Conservation (phyloP, 2,329 filamentous ascomycete genomes). For the Huntiella moniliformis region DNA sequence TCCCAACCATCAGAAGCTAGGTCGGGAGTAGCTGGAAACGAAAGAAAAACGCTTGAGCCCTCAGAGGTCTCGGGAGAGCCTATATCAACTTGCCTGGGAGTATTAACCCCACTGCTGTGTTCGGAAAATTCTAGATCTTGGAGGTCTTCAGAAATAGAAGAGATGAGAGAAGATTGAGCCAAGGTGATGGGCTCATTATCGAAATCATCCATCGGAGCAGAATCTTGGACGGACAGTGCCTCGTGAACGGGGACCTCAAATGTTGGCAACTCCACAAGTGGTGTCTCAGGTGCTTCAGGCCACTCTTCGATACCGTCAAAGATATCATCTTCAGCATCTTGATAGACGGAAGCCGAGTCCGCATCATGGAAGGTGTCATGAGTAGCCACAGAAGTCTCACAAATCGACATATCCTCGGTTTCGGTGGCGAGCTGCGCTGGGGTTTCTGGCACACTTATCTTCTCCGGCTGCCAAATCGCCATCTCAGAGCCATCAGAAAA, state of each 20-base stretch:
- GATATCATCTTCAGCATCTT: not conserved
- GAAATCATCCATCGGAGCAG: not conserved
- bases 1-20: no score
- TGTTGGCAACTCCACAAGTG: not conserved
- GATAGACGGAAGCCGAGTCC: not conserved
- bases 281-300: not conserved
- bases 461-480: not conserved
- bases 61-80: conserved; percentile 1
- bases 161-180: no score
- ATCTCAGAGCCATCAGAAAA: not conserved
- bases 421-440: not conserved
- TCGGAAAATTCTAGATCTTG: no score
- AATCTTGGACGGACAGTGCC: not conserved
- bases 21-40: not conserved
- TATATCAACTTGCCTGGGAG: no score
- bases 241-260: not conserved
- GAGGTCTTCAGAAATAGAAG: no score
- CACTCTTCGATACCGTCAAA: no score
- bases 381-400: not conserved
- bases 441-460: not conserved
- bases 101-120: no score
- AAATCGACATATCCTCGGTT: not conserved
- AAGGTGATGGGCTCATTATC: no score
- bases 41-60: not conserved
- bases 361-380: not conserved